Conservation (phyloP, 2,329 filamentous ascomycete genomes). For the Pseudocercospora fuligena region DNA sequence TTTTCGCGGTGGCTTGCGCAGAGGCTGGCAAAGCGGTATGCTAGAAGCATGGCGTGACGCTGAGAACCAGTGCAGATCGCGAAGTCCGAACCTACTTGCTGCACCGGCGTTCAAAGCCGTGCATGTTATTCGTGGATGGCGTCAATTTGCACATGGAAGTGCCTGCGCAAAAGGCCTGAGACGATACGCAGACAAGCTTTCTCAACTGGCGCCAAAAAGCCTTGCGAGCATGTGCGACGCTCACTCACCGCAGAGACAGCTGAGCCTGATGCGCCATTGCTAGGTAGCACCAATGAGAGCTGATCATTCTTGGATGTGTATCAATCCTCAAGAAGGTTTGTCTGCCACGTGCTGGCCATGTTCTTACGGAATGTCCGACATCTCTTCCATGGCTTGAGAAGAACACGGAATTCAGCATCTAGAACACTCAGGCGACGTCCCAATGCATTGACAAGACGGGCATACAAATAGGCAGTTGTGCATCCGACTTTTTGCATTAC, state of each 20-base stretch:
- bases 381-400: conserved; percentile 1
- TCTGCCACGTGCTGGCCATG: neutral
- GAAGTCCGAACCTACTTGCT: neutral
- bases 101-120: neutral
- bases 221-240: neutral
- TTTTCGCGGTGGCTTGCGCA: neutral
- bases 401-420: neutral
- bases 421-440: neutral
- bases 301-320: neutral
- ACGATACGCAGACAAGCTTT: neutral
- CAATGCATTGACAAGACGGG: neutral
- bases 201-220: neutral
- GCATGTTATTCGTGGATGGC: neutral
- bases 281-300: neutral
- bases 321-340: neutral
- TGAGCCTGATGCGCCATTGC: neutral
- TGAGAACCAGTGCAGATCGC: neutral
- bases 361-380: conserved; percentile 1
- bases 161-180: neutral
- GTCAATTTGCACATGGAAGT: neutral
- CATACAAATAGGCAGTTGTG: neutral
- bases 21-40: conserved; percentile 4
- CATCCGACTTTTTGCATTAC: neutral
- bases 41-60: neutral
- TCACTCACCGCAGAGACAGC: neutral